Conservation (phyloP, 2,329 filamentous ascomycete species). For the Exophiala sp. region DNA sequence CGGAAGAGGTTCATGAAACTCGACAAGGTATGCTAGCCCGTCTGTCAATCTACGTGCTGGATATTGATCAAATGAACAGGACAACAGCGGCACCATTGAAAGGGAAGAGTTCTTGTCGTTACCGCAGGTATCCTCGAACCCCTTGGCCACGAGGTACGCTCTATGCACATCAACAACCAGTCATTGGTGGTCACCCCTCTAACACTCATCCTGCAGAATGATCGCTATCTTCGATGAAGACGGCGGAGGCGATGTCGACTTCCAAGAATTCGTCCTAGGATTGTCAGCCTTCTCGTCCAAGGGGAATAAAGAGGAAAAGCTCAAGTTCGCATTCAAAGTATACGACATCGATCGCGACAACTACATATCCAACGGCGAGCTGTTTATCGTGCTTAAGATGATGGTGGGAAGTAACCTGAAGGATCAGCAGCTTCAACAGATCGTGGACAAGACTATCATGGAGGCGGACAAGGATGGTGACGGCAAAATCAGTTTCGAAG, state of each 20-base stretch:
- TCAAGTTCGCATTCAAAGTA: constrained; percentile 96
- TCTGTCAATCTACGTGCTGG: background rate
- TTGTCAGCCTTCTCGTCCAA: constrained; percentile 94
- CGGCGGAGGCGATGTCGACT: constrained; percentile 94
- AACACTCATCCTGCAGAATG: constrained; percentile 57
- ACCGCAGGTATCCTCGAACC: constrained; percentile 96
- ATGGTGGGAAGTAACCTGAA: constrained; percentile 99
- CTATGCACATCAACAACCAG: background rate
- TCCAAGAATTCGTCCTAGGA: constrained; percentile 95
- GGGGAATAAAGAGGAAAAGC: constrained; percentile 98
- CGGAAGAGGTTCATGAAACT: constrained; percentile 99
- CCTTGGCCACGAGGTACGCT: constrained; percentile 78
- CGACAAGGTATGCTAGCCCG: constrained; percentile 64
- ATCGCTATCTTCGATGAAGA: constrained; percentile 99
- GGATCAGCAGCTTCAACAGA: constrained; percentile 96
- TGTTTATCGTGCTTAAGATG: constrained; percentile 99
- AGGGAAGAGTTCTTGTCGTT: constrained; percentile 96
- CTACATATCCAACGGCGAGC: constrained; percentile 96
- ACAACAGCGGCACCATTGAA: constrained; percentile 97
- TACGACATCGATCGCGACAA: constrained; percentile 99
- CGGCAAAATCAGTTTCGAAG: constrained; percentile 97
- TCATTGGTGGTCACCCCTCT: background rate
- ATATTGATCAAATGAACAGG: constrained; percentile 47
- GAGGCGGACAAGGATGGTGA: constrained; percentile 94
- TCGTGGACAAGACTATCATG: constrained; percentile 99